Base-by-base conservation (phyloP, 1,284 basidiomycete species). In the Cryptococcus deneoformans region DNA sequence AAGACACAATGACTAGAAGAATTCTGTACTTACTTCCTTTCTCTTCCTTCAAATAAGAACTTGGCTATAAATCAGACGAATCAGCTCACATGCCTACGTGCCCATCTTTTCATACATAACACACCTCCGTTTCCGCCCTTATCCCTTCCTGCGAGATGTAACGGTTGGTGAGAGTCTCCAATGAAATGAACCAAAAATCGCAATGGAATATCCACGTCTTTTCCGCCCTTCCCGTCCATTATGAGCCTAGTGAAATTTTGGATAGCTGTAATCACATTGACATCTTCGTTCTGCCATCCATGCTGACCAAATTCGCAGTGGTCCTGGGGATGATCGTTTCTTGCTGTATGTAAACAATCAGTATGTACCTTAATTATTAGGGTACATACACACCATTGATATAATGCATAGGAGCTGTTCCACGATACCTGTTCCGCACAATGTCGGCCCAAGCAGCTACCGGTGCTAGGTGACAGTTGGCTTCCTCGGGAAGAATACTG, bases 161-260 rank as follows among this genome's bases (percentile, higher is more conserved):
- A 80, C 8, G 92, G 92, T 83, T 89, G 87, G 70, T 95, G 92
- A 81, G 94, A 81, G 71, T 96, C 93, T 0, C 93, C 93, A 8
- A 94, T 60, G 62, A 92, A 92, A 72, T 97, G 93, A 40, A 92
- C 84, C 50, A 97, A 80, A 80, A 95, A 96, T 71, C 90, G 89
- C 69, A 95, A 80, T 1, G 91, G 88, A 69, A 80, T 78, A 64
- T 82, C 81, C 11, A 52, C 53, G 37, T 57, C 54, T 36, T 52
- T 50, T 29, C 50, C 56, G n/a, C 80, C 53, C 54, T 70, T 58
- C 24, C 70, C 71, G 38, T 72, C 71, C 62, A 68, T 68, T 6
- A 78, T 50, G 14, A 62, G 62, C 44, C 72, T 74, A 0, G 89
- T 89, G 43, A 85, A 85, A 68, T 93, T 93, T 62, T 85, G 80